A percentile compares a stretch with the other conserved stretches of the same genome.
phyloP scores from a whole-genome alignment of 306 rosid genomes.

The Lotus japonicus region DNA sequence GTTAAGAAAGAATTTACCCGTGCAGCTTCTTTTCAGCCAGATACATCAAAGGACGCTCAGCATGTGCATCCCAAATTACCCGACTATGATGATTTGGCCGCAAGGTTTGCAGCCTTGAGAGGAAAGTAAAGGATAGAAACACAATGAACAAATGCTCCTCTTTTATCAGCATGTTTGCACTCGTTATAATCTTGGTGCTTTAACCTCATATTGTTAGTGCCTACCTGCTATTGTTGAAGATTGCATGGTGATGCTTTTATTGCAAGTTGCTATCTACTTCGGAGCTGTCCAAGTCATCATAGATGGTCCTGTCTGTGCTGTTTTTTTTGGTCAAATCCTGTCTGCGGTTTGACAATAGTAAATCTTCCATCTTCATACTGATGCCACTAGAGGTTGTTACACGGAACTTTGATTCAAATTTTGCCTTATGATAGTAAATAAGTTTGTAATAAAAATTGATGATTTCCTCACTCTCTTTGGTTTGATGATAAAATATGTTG shows the following conservation, averaged over 20 bases:
- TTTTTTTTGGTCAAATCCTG: no score
- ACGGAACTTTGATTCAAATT: not conserved
- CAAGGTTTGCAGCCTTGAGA: conserved; percentile 72
- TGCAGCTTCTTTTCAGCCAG: conserved; percentile 73
- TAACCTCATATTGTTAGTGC: conserved; percentile 6
- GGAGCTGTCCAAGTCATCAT: not conserved
- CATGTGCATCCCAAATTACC: conserved; percentile 97
- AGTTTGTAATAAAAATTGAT: conserved; percentile 1
- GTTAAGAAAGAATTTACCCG: conserved; percentile 60
- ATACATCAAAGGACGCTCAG: conserved; percentile 41
- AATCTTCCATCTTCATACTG: not conserved
- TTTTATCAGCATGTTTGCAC: conserved; percentile 4
- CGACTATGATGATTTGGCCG: conserved; percentile 83
- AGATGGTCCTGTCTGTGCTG: no score
- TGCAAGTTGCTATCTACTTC: conserved; percentile 16
- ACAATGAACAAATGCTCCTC: not conserved
- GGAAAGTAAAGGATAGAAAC: conserved; percentile 38
- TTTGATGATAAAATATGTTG: conserved; percentile 14
- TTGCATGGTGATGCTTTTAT: conserved; percentile 14
- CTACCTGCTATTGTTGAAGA: not conserved
- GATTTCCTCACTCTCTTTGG: not conserved
- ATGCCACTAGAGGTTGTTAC: conserved; percentile 7
- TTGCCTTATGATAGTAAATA: conserved; percentile 1
- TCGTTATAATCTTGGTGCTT: conserved; percentile 16
- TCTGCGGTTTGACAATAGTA: conserved; percentile 5